Evolutionary conservation across 2,329 filamentous ascomycete species (phyloP), one percentile per base, ranked within the genome.

Genomic region (Achaetomium macrosporum): DNA sequence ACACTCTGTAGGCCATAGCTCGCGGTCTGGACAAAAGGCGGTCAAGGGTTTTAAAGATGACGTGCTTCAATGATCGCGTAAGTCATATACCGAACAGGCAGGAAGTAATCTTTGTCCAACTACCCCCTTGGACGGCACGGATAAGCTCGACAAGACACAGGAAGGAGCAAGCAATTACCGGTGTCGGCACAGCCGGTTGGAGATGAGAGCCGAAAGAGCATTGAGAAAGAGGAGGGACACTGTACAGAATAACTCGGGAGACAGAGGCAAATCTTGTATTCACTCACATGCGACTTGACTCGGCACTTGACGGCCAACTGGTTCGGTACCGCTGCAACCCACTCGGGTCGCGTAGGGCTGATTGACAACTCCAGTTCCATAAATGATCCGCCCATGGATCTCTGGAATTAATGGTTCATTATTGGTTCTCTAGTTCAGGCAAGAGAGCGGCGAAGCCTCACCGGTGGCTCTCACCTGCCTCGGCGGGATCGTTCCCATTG

Each of bases 401-500:
- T 15, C 5, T 13, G 25, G 16, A 35, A 36, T 10, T 7, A 19
- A 17, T n/a, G 17, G 15, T 8, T 35, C 35, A 20, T 29, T 16
- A 53, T 53, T 53, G 51, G 51, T 5, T 35, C 11, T 30, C 17
- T 6, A 11, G 13, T 39, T 0, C 13, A 44, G 30, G 42, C 41
- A 50, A 46, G 30, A 2, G 30, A 11, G 37, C 44, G 49, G 44
- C 53, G 30, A 48, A 55, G 36, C 41, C 20, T 55, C 49, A 52
- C 53, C 45, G 41, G 30, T 10, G 11, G 2, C 42, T 37, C 53
- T 52, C 53, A 52, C 45, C 49, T 49, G 53, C 16, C 8, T 39
- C 49, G 12, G 40, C 40, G 53, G 45, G 25, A 20, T 4, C 1
- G 16, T 42, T 49, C 49, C 53, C 42, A 55, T 55, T 55, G 49